Percentiles rank a stretch among this genome's conserved stretches.
phyloP scores from a whole-genome alignment of 495 filamentous ascomycete species.

The Talaromyces ruber region DNA sequence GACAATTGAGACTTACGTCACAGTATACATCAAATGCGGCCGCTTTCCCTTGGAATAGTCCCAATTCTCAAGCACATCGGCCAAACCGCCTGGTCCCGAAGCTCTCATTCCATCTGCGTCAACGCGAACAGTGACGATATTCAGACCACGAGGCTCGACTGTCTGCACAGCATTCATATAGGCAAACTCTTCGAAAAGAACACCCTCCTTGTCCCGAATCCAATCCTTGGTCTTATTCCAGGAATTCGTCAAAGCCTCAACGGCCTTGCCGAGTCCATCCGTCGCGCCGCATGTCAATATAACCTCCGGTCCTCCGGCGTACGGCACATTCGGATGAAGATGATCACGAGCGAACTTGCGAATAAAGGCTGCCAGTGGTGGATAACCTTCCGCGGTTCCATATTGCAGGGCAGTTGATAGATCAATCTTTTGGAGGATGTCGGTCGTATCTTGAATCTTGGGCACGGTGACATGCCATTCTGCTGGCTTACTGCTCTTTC shows the following conservation, averaged over 20 bases:
- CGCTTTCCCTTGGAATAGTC: conserved; percentile 60
- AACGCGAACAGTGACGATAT: conserved; percentile 61
- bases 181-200: conserved; percentile 69
- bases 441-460: conserved; percentile 44
- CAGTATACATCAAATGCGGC: conserved; percentile 83
- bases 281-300: conserved; percentile 72
- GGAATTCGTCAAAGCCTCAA: conserved; percentile 62
- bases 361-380: conserved; percentile 64
- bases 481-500: conserved; percentile 13
- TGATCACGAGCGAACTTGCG: conserved; percentile 67
- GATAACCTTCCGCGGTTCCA: conserved; percentile 68
- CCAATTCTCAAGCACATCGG: conserved; percentile 76
- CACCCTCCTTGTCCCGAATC: conserved; percentile 55
- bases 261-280: conserved; percentile 71
- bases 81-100: conserved; percentile 59
- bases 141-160: conserved; percentile 57
- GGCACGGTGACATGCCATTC: conserved; percentile 58
- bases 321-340: conserved; percentile 75
- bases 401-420: conserved; percentile 80
- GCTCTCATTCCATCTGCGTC: conserved; percentile 70
- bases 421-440: conserved; percentile 63
- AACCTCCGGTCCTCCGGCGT: conserved; percentile 65
- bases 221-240: conserved; percentile 63
- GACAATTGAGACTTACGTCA: conserved; percentile 54
- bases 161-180: conserved; percentile 69